Conservation (phyloP, 228 moss, liverwort and hornwort species). For the Sphagnum magellanicum region DNA sequence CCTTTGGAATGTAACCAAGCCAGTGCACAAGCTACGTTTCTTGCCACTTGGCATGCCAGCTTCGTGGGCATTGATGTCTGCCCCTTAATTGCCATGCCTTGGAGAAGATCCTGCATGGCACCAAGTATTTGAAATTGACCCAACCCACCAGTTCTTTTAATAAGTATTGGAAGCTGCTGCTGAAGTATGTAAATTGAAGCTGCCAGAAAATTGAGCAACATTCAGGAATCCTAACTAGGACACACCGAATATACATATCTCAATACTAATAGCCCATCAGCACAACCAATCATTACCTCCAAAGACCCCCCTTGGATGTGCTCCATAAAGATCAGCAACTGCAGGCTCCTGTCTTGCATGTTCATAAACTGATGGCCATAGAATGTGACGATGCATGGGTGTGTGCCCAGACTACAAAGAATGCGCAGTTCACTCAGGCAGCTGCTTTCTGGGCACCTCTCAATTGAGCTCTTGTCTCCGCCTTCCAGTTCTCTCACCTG, state of each 20-base stretch:
- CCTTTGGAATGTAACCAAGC: constrained; percentile 69
- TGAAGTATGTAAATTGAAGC: no score
- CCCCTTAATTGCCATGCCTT: constrained; percentile 47
- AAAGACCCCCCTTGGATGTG: constrained; percentile 74
- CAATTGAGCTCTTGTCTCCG: constrained; percentile 46
- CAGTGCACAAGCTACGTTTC: constrained; percentile 79
- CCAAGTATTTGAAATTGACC: background rate
- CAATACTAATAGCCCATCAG: no score
- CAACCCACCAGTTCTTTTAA: no score
- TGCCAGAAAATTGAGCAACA: no score
- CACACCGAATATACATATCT: no score
- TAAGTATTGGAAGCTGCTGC: no score
- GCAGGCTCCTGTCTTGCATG: constrained; percentile 40
- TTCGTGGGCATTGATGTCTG: constrained; percentile 51
- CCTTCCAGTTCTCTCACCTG: constrained; percentile 72
- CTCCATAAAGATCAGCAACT: constrained; percentile 85
- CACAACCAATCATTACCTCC: constrained; percentile 36
- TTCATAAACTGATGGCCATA: constrained; percentile 82
- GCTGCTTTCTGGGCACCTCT: constrained; percentile 71
- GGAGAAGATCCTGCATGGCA: constrained; percentile 57
- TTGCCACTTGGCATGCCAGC: constrained; percentile 75
- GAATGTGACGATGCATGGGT: constrained; percentile 75
- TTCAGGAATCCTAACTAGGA: no score
- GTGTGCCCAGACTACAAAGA: constrained; percentile 78
- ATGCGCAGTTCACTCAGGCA: constrained; percentile 89